Percentiles rank a stretch among this genome's conserved stretches.
phyloP scores from a whole-genome alignment of 2,329 filamentous ascomycete species.

The Aspergillus eucalypticola region DNA sequence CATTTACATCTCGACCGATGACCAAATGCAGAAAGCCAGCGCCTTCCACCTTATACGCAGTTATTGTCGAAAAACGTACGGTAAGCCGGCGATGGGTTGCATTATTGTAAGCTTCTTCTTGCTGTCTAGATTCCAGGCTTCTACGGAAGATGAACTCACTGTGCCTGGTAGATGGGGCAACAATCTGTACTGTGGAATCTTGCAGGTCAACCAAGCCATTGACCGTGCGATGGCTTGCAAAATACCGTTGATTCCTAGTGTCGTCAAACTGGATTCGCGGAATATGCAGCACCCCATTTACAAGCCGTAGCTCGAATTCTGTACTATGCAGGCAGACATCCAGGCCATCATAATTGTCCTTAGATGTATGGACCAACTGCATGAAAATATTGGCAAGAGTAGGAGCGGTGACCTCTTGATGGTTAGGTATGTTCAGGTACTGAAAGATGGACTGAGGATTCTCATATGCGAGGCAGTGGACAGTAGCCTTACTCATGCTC shows the following conservation, averaged over 20 bases:
- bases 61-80: background rate
- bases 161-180: background rate
- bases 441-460: conserved; percentile 2
- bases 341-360: background rate
- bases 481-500: conserved; percentile 2
- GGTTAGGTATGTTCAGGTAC: background rate
- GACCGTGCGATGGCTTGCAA: background rate
- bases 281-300: background rate
- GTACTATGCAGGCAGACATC: background rate
- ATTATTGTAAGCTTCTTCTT: no score
- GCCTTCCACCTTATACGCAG: background rate
- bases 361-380: background rate
- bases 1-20: background rate
- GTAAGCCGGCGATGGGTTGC: background rate
- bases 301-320: conserved; percentile 1
- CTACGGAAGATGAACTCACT: background rate
- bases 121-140: background rate
- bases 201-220: background rate
- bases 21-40: background rate
- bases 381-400: background rate
- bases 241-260: background rate
- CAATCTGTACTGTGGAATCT: background rate
- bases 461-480: conserved; percentile 3
- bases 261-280: background rate
- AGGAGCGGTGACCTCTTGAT: background rate